Percentiles rank a stretch among this genome's conserved stretches.
phyloP scores from a whole-genome alignment of 257 asterid species.

The Phtheirospermum japonicum region DNA sequence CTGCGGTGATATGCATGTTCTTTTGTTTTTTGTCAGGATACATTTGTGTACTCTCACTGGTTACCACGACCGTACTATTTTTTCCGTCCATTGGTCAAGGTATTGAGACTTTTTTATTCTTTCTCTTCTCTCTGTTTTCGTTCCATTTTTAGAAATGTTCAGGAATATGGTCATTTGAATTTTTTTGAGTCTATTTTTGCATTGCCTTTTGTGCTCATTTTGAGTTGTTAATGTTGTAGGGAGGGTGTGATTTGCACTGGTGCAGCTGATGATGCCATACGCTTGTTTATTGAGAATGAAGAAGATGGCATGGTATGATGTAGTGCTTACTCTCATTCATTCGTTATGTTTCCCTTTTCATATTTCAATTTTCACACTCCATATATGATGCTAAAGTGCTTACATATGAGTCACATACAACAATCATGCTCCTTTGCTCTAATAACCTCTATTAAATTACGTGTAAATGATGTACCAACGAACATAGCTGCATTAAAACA shows the following conservation, averaged over 20 bases:
- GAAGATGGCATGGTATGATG: conserved; percentile 52
- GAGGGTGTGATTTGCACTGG: conserved; percentile 82
- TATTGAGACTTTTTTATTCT: conserved; percentile 26
- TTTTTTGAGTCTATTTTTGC: not conserved
- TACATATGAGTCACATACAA: not conserved
- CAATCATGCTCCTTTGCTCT: not conserved
- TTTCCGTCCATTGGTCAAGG: conserved; percentile 95
- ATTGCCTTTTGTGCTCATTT: conserved; percentile 23
- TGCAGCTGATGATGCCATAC: conserved; percentile 91
- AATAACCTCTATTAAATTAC: not conserved
- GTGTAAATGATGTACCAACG: too few relatives aligned
- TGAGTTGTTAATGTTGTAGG: conserved; percentile 40
- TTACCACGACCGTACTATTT: conserved; percentile 88
- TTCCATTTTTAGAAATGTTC: not conserved
- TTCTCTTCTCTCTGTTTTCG: not conserved
- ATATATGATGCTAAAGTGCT: not conserved
- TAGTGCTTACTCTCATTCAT: not conserved
- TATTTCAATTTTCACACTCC: not conserved
- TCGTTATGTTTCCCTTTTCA: conserved; percentile 12
- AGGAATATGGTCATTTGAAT: not conserved
- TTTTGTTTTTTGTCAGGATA: conserved; percentile 53
- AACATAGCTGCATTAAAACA: too few relatives aligned
- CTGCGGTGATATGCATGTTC: not conserved
- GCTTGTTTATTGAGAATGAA: conserved; percentile 70
- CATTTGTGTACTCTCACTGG: conserved; percentile 82